Evolutionary conservation across 2,329 filamentous ascomycete genomes (phyloP).

Genomic region (Grosmannia serpens): DNA sequence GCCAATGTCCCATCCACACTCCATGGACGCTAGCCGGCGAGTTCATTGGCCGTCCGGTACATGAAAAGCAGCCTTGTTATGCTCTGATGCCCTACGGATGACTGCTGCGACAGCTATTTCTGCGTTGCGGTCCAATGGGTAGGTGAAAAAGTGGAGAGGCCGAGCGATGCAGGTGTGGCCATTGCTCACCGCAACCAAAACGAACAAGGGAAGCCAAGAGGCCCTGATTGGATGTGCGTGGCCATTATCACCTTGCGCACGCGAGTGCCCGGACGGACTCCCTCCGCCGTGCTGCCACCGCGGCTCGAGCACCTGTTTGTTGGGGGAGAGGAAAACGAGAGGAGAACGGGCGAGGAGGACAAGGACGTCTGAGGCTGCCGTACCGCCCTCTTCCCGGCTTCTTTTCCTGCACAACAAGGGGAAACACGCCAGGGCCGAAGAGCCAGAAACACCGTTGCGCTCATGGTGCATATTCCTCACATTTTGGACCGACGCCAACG

Average conservation of each 20-base stretch:
- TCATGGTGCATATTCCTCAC: background rate
- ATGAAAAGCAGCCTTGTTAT: slow-evolving; percentile 1
- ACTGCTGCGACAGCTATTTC: background rate
- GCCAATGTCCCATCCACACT: background rate
- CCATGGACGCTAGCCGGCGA: background rate
- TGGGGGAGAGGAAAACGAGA: too few species aligned
- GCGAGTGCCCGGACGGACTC: background rate
- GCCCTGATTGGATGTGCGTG: background rate
- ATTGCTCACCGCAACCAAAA: background rate
- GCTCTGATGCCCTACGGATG: background rate
- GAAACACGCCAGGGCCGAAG: background rate
- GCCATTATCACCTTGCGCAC: background rate
- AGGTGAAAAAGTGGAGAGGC: background rate
- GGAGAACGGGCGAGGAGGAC: too few species aligned
- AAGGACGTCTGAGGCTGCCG: too few species aligned
- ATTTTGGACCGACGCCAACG: background rate
- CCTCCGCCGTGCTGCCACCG: background rate
- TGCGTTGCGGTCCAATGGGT: slow-evolving; percentile 3
- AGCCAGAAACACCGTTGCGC: background rate
- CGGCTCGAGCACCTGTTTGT: too few species aligned
- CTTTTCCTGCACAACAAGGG: too few species aligned
- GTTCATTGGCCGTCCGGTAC: background rate
- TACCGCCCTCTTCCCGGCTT: too few species aligned
- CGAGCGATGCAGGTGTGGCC: background rate
- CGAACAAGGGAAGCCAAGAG: background rate